Evolutionary conservation across 1,284 basidiomycete species (phyloP).

Genomic region (Fomitopsis schrenkii): DNA sequence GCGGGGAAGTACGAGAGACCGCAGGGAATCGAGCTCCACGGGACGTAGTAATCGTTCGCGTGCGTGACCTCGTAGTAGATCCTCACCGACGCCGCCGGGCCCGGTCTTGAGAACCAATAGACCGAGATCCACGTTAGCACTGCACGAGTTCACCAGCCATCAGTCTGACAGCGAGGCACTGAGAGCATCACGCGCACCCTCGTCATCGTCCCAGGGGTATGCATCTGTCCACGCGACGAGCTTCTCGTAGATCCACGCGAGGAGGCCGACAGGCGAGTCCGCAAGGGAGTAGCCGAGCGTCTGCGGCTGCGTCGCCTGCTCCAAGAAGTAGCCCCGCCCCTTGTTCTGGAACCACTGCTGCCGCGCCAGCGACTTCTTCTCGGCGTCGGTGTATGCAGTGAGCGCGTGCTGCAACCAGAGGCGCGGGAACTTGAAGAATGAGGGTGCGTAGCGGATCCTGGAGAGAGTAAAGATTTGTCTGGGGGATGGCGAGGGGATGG

Average conservation of each 20-base stretch:
- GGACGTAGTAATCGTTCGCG: background rate
- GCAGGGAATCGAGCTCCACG: constrained; percentile 21
- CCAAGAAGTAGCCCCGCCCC: constrained; percentile 26
- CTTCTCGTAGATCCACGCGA: constrained; percentile 64
- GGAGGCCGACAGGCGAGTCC: constrained; percentile 54
- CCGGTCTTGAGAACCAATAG: constrained; percentile 36
- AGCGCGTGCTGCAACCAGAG: constrained; percentile 14
- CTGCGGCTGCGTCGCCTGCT: constrained; percentile 33
- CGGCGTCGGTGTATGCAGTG: constrained; percentile 30
- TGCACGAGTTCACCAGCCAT: constrained; percentile 11
- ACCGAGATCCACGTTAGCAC: constrained; percentile 38
- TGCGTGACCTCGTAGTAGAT: constrained; percentile 33
- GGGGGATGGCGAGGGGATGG: background rate
- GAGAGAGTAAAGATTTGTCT: background rate
- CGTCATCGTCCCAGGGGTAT: constrained; percentile 50
- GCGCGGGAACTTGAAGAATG: constrained; percentile 1
- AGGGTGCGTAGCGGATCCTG: background rate
- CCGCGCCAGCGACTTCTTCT: constrained; percentile 28
- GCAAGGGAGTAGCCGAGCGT: constrained; percentile 42
- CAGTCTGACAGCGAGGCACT: background rate
- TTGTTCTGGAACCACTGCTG: constrained; percentile 14
- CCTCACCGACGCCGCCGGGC: constrained; percentile 34
- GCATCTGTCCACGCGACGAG: constrained; percentile 46
- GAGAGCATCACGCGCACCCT: constrained; percentile 26
- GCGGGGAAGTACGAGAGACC: constrained; percentile 31